Conservation (phyloP, 768 basidiomycete species). For the Harrya chromipes region DNA sequence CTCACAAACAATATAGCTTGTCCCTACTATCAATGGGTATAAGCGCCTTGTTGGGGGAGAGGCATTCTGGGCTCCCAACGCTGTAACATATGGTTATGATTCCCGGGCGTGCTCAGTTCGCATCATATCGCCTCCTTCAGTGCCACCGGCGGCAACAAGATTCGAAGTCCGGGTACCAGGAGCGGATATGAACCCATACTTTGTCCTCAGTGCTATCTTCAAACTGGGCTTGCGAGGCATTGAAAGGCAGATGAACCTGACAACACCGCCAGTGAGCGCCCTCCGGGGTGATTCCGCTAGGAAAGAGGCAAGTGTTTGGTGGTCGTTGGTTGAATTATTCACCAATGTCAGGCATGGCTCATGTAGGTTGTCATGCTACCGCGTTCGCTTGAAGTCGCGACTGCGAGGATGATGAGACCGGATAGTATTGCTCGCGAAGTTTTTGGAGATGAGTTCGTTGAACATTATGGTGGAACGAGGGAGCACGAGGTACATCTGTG, state of each 20-base stretch:
- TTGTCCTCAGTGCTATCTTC: slow-evolving; percentile 85
- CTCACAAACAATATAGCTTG: slow-evolving; percentile 45
- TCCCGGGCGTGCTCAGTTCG: slow-evolving; percentile 90
- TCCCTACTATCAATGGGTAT: slow-evolving; percentile 94
- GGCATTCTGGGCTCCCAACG: slow-evolving; percentile 92
- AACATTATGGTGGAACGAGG: slow-evolving; percentile 94
- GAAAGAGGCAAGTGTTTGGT: slow-evolving; percentile 51
- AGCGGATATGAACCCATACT: slow-evolving; percentile 96
- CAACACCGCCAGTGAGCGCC: slow-evolving; percentile 62
- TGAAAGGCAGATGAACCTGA: slow-evolving; percentile 64
- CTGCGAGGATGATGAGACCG: slow-evolving; percentile 71
- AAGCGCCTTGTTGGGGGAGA: slow-evolving; percentile 94
- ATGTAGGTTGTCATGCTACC: slow-evolving; percentile 71
- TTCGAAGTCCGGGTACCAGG: slow-evolving; percentile 95
- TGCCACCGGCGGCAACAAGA: slow-evolving; percentile 76
- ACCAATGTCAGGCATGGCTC: background rate
- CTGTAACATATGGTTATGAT: slow-evolving; percentile 94
- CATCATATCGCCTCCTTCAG: slow-evolving; percentile 88
- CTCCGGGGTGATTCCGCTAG: slow-evolving; percentile 40
- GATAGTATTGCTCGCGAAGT: slow-evolving; percentile 83
- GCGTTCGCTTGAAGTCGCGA: slow-evolving; percentile 74
- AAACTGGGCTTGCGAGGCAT: slow-evolving; percentile 86
- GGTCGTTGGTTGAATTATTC: background rate
- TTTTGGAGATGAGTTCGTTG: slow-evolving; percentile 87
- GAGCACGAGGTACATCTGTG: slow-evolving; percentile 85